A percentile compares a stretch with the other conserved stretches of the same genome.
Evolutionary conservation across 768 basidiomycete genomes (phyloP).

Genomic region (Rhodotorula sphaerocarpa): DNA sequence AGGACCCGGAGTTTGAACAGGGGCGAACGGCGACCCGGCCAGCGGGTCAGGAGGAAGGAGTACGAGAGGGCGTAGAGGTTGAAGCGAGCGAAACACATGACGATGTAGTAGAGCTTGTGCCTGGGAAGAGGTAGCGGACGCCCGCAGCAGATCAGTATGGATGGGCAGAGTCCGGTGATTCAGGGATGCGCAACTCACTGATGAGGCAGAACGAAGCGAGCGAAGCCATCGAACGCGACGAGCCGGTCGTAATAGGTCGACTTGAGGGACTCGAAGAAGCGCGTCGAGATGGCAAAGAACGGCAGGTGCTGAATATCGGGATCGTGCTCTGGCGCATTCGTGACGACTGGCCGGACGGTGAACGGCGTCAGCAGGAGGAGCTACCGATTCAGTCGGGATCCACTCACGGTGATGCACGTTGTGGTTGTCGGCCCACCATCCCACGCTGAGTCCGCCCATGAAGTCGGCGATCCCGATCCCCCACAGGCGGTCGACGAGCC

Average conservation of each 20-base stretch:
- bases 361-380: not conserved
- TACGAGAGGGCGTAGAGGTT: slow-evolving; percentile 91
- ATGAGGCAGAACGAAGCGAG: slow-evolving; percentile 57
- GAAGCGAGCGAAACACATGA: slow-evolving; percentile 84
- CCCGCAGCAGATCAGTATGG: not conserved
- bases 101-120: slow-evolving; percentile 82
- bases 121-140: slow-evolving; percentile 26
- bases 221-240: slow-evolving; percentile 66
- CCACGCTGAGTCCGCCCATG: slow-evolving; percentile 83
- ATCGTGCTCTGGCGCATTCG: slow-evolving; percentile 94
- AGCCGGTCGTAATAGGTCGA: slow-evolving; percentile 90
- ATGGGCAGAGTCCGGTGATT: no score
- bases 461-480: slow-evolving; percentile 74
- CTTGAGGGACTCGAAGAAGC: slow-evolving; percentile 76
- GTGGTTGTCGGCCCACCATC: slow-evolving; percentile 95
- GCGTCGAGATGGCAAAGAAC: slow-evolving; percentile 85
- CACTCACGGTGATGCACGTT: slow-evolving; percentile 88
- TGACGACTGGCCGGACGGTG: slow-evolving; percentile 58
- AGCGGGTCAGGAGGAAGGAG: slow-evolving; percentile 53
- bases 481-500: slow-evolving; percentile 68
- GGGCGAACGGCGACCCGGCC: slow-evolving; percentile 55
- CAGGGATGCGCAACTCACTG: slow-evolving; percentile 49
- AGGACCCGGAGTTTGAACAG: slow-evolving; percentile 55
- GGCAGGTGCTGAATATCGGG: slow-evolving; percentile 59
- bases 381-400: no score